These are phyloP conservation scores for Blastobotrys persicus DNA, from an alignment of 1,139 yeast genomes.

Conservation along the genomic window DNA sequence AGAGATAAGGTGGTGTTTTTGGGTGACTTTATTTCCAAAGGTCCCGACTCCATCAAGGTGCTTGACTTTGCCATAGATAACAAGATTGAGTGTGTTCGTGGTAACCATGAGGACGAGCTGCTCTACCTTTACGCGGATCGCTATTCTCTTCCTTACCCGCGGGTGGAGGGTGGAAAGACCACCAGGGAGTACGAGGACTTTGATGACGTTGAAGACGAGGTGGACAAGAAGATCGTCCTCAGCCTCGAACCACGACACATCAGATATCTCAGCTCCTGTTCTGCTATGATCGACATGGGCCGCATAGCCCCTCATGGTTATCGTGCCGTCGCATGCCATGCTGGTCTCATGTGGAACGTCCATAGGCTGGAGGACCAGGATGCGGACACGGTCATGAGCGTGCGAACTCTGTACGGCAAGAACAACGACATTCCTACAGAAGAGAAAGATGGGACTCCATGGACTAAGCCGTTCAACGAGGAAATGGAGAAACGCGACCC, in stretches of 20 bases:
- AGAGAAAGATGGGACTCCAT: constrained; percentile 49
- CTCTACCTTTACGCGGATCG: constrained; percentile 58
- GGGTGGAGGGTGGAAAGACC: constrained; percentile 21
- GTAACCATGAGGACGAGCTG: constrained; percentile 80
- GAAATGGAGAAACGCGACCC: constrained; percentile 43
- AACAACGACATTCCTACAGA: constrained; percentile 53
- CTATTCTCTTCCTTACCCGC: constrained; percentile 47
- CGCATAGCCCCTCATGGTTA: constrained; percentile 49
- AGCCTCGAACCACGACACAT: constrained; percentile 60
- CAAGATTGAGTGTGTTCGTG: constrained; percentile 70
- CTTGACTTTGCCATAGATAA: constrained; percentile 57
- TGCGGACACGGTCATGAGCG: constrained; percentile 58
- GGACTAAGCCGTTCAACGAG: constrained; percentile 64
- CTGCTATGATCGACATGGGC: constrained; percentile 63
- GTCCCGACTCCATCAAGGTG: constrained; percentile 70
- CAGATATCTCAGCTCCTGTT: constrained; percentile 55
- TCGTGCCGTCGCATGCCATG: constrained; percentile 72
- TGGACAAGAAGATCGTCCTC: constrained; percentile 58
- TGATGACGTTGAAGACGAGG: constrained; percentile 12
- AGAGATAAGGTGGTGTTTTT: constrained; percentile 64
- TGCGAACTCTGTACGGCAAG: constrained; percentile 62
- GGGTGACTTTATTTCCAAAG: constrained; percentile 87
- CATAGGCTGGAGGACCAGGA: constrained; percentile 53
- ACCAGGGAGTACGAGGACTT: constrained; percentile 11
- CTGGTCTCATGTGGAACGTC: constrained; percentile 67